Base-by-base conservation (phyloP, 257 asterid species). In the Nicotiana paniculata region DNA sequence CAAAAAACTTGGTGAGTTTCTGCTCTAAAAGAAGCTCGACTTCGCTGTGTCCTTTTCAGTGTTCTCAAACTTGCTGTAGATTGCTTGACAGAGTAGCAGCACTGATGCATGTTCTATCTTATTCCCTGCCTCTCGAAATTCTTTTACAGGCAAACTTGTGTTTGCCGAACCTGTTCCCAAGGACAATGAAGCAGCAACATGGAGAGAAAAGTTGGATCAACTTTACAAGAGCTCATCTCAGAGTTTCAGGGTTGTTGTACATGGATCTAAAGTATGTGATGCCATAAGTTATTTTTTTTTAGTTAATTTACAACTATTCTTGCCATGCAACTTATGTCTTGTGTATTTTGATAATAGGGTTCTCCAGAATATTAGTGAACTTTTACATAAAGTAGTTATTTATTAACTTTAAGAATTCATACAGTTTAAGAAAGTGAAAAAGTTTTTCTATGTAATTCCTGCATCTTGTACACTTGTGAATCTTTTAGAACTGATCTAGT, bases 161-260 rank as follows among this genome's bases (percentile, higher is more conserved):
- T 96, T 96, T 90, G 98, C 99, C 81, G 99, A 96, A 92, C 93
- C 99, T 84, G 90, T 90, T 83, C 93, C 96, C 30, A 94, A 96
- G 94, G 99, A 96, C 90, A 96, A 96, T 87, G 99, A 96, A 90
- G 97, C 98, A 66, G 98, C 97, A 85, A 91, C 97, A 54, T 94
- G 98, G 99, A 94, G 98, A 86, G 99, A 96, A 85, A 96, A 94
- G 87, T 86, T 96, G 92, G 99, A 96, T 86, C 99, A 96, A 88
- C 97, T 96, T 82, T 96, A 94, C 89, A 96, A 94, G 91, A 96
- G 96, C 89, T 96, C 99, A 79, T 94, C 99, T 35, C 98, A 93
- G 89, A 93, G 93, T 90, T 94, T 96, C 84, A 95, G 98, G 82
- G 99, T 94, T 78, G 98, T 96, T 81, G 97, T 96, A 57, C 98